Percentiles rank a stretch among this genome's conserved stretches.
Evolutionary conservation across 306 rosid genomes (phyloP).

Genomic region (Urtica urens): DNA sequence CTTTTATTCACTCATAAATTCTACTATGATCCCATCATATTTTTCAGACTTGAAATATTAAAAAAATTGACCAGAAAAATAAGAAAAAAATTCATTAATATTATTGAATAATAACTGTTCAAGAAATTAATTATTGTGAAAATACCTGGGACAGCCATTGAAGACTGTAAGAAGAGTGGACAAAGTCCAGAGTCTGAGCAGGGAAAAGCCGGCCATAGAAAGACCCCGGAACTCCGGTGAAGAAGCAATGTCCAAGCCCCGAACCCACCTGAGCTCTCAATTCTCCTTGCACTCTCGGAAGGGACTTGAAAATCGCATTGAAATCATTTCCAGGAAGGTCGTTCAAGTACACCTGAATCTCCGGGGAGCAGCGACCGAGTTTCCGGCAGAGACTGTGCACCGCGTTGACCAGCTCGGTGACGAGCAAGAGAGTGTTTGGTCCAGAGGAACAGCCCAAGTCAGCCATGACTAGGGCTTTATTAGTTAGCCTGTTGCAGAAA

Average conservation of each 20-base stretch:
- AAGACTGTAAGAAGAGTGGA: slow-evolving; percentile 23
- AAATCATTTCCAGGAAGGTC: slow-evolving; percentile 29
- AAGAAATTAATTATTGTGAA: neutral
- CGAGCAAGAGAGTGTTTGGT: slow-evolving; percentile 34
- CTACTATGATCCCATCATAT: too few species aligned
- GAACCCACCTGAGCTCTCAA: slow-evolving; percentile 12
- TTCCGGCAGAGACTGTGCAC: slow-evolving; percentile 25
- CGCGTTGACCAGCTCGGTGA: slow-evolving; percentile 18
- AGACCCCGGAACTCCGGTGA: slow-evolving; percentile 43
- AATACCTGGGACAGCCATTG: slow-evolving; percentile 40
- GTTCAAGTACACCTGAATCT: slow-evolving; percentile 26
- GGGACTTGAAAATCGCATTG: slow-evolving; percentile 31
- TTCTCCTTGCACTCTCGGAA: slow-evolving; percentile 20
- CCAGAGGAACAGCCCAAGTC: slow-evolving; percentile 56
- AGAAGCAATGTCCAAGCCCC: slow-evolving; percentile 23
- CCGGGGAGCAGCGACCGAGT: slow-evolving; percentile 18
- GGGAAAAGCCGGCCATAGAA: slow-evolving; percentile 50
- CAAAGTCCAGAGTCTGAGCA: slow-evolving; percentile 25
- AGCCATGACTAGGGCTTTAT: slow-evolving; percentile 23
- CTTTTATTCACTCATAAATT: too few species aligned
- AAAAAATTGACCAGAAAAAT: too few species aligned
- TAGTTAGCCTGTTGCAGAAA: neutral
- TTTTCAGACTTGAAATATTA: too few species aligned
- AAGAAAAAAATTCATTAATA: too few species aligned
- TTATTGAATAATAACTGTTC: too few species aligned